Evolutionary conservation across 2,329 filamentous ascomycete species (phyloP).

Genomic region (Fusarium sp.): DNA sequence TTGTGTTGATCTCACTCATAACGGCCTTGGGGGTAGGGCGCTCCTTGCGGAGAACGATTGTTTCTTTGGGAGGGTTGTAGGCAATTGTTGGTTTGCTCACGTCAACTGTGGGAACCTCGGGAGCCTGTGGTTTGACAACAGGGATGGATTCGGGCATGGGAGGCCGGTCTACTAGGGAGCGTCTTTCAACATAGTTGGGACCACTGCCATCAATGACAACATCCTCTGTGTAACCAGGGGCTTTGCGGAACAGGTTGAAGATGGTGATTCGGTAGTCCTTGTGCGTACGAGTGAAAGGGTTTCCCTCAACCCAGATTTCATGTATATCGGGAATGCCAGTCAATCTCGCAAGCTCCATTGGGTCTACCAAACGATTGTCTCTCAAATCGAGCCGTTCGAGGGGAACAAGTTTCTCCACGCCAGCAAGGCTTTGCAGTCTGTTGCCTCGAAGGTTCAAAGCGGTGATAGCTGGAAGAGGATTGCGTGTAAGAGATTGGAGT

Average conservation of each 20-base stretch:
- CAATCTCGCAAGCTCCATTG: constrained; percentile 87
- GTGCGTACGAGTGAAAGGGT: constrained; percentile 91
- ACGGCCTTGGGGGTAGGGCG: constrained; percentile 63
- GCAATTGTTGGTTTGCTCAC: constrained; percentile 75
- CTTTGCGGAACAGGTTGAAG: constrained; percentile 94
- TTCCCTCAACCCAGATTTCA: constrained; percentile 92
- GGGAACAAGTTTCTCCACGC: constrained; percentile 88
- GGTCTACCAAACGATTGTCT: constrained; percentile 92
- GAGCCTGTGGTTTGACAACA: constrained; percentile 75
- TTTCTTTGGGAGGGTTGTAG: constrained; percentile 62
- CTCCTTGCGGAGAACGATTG: constrained; percentile 69
- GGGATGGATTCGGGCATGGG: constrained; percentile 81
- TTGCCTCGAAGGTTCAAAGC: constrained; percentile 93
- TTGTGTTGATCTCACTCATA: constrained; percentile 68
- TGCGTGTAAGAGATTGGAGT: constrained; percentile 85
- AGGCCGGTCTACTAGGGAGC: constrained; percentile 83
- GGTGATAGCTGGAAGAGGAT: constrained; percentile 90
- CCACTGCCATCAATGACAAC: constrained; percentile 87
- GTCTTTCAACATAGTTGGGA: constrained; percentile 86
- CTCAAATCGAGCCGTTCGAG: constrained; percentile 90
- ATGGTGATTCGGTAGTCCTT: constrained; percentile 87
- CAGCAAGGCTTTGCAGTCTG: constrained; percentile 85
- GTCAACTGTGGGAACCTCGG: constrained; percentile 71
- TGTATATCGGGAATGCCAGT: constrained; percentile 91
- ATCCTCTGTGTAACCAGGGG: constrained; percentile 90